Evolutionary conservation across 1,284 basidiomycete species (phyloP).

Genomic region (Puccinia polysora): DNA sequence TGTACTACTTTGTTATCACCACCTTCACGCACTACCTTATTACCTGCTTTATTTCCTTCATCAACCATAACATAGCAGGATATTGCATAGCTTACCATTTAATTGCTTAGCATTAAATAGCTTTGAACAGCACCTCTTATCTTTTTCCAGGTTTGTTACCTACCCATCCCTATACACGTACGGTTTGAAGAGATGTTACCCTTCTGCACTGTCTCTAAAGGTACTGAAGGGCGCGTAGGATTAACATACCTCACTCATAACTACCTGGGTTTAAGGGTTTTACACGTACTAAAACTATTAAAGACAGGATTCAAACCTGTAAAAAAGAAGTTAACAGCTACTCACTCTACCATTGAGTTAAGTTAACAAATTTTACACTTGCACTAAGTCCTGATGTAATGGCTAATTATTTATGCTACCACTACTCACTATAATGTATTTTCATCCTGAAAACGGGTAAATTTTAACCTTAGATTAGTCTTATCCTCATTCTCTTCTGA

Average conservation of each 20-base stretch:
- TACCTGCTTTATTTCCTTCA: conserved; percentile 7
- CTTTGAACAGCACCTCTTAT: conserved; percentile 7
- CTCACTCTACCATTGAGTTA: neutral
- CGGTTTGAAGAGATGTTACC: conserved; percentile 1
- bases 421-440: conserved; percentile 9
- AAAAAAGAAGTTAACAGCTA: neutral
- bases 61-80: neutral
- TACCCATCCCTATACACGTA: no score
- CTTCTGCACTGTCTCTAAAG: conserved; percentile 1
- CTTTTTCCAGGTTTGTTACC: conserved; percentile 6
- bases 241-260: conserved; percentile 6
- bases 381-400: neutral
- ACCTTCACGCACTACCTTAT: conserved; percentile 9
- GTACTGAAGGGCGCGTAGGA: conserved; percentile 4
- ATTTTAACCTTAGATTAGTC: neutral
- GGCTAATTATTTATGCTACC: conserved; percentile 3
- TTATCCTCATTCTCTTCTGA: neutral
- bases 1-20: conserved; percentile 1
- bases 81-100: neutral
- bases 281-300: neutral
- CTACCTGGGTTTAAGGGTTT: neutral
- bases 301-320: neutral
- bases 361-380: neutral
- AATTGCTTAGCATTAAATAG: conserved; percentile 4
- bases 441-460: neutral